These are phyloP conservation scores for Dentipellis fragilis DNA, from an alignment of 768 basidiomycete species.

Conservation along the genomic window DNA sequence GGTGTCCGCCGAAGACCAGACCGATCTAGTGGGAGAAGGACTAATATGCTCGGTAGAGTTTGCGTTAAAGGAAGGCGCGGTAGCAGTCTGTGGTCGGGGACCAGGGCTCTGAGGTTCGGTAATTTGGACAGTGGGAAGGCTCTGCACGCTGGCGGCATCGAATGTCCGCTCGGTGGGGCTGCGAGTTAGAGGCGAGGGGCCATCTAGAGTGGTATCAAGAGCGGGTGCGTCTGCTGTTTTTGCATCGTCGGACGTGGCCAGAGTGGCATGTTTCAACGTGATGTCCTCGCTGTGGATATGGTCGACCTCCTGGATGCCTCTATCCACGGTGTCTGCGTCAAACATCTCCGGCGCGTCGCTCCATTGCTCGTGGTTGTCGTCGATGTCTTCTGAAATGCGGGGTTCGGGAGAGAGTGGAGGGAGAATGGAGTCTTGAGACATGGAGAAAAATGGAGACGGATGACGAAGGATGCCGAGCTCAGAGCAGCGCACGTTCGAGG, in stretches of 20 bases:
- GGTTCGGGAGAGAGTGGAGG: constrained; percentile 1
- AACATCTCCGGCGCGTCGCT: constrained; percentile 1
- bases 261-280: constrained; percentile 10
- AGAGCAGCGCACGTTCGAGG: neutral
- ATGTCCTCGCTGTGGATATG: constrained; percentile 16
- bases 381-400: constrained; percentile 10
- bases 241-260: constrained; percentile 3
- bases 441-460: neutral
- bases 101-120: constrained; percentile 28
- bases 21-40: constrained; percentile 15
- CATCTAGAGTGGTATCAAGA: constrained; percentile 19
- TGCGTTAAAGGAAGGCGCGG: constrained; percentile 10
- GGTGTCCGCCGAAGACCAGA: constrained; percentile 1
- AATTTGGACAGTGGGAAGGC: constrained; percentile 47
- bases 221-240: constrained; percentile 15
- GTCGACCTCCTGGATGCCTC: constrained; percentile 5
- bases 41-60: neutral
- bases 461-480: neutral
- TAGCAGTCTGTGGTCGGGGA: constrained; percentile 22
- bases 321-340: constrained; percentile 2
- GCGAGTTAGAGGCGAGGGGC: constrained; percentile 28
- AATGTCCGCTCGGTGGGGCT: constrained; percentile 26
- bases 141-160: constrained; percentile 49
- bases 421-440: constrained; percentile 11
- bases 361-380: constrained; percentile 31